phyloP scores from a whole-genome alignment of 106 monocot genomes.

The Iris macrosiphon region DNA sequence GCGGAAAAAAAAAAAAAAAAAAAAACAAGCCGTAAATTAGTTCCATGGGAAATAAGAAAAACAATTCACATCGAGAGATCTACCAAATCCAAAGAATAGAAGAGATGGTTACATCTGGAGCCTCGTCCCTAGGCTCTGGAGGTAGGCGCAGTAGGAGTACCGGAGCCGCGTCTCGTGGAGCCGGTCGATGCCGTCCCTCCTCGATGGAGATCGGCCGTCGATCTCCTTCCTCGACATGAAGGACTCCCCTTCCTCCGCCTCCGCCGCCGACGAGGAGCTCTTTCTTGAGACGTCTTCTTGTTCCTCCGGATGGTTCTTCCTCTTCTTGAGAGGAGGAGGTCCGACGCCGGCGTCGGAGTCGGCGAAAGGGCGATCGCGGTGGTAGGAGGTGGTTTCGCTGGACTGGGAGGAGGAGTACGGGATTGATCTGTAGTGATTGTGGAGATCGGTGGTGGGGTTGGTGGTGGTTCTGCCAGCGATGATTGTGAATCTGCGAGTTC shows the following conservation, averaged over 20 bases:
- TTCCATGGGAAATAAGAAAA: too few species aligned
- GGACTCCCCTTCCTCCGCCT: background rate
- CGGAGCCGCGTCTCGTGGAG: slow-evolving; percentile 55
- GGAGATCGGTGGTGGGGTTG: background rate
- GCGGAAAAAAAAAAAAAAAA: slow-evolving; percentile 6
- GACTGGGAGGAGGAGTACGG: background rate
- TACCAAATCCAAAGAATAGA: background rate
- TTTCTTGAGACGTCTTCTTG: too few species aligned
- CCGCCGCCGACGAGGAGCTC: background rate
- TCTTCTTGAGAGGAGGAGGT: slow-evolving; percentile 27
- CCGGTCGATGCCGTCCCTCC: slow-evolving; percentile 79
- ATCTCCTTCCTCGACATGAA: slow-evolving; percentile 84
- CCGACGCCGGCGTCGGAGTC: background rate
- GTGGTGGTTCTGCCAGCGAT: background rate
- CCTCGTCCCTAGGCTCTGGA: slow-evolving; percentile 62
- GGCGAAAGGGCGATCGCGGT: too few species aligned
- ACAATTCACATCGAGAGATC: too few species aligned
- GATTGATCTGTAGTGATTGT: background rate
- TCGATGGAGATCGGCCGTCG: slow-evolving; percentile 80
- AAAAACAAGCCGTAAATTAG: background rate
- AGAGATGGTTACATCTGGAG: slow-evolving; percentile 51
- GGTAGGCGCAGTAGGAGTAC: slow-evolving; percentile 70
- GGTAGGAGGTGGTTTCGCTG: background rate
- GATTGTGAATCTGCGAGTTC: background rate
- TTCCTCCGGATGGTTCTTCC: too few species aligned